Percentiles rank a stretch among this genome's conserved stretches.
Conservation (phyloP, 208 protist species). For the Lotmaria passim region DNA sequence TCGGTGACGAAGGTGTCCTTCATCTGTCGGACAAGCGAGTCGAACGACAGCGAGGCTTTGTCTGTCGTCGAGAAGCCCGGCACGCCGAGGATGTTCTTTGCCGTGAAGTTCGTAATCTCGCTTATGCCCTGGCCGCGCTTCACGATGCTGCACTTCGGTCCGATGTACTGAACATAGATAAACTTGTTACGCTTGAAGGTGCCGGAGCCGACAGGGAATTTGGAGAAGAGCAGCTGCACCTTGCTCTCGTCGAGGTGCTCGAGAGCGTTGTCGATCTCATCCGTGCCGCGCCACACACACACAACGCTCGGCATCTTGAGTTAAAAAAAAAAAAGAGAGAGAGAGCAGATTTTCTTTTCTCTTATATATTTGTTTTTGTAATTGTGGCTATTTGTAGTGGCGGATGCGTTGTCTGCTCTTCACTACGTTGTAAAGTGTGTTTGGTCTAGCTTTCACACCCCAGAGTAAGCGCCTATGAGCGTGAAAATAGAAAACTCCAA, state of each 20-base stretch:
- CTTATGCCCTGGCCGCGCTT: constrained; percentile 77
- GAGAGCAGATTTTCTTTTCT: neutral
- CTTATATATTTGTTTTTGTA: neutral
- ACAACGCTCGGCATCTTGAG: constrained; percentile 53
- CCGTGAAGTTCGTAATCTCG: constrained; percentile 65
- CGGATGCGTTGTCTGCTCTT: too few species aligned
- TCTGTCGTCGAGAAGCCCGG: constrained; percentile 74
- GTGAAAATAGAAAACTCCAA: too few species aligned
- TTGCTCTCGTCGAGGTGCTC: constrained; percentile 67
- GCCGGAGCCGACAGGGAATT: constrained; percentile 81
- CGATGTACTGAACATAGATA: constrained; percentile 80
- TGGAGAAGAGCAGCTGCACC: constrained; percentile 81
- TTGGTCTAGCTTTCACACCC: too few species aligned
- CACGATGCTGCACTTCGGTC: constrained; percentile 70
- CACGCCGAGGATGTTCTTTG: constrained; percentile 51
- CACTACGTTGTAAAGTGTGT: too few species aligned
- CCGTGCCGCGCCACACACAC: constrained; percentile 55
- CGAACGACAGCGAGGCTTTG: constrained; percentile 62
- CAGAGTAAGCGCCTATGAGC: too few species aligned
- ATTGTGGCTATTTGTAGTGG: too few species aligned
- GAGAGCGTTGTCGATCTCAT: constrained; percentile 76
- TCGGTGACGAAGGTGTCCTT: constrained; percentile 78
- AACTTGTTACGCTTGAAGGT: constrained; percentile 91
- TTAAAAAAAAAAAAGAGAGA: neutral
- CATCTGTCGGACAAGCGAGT: constrained; percentile 69